Percentiles rank a stretch among this genome's conserved stretches.
phyloP scores from a whole-genome alignment of 495 filamentous ascomycete genomes.

The Aspergillus hancockii region DNA sequence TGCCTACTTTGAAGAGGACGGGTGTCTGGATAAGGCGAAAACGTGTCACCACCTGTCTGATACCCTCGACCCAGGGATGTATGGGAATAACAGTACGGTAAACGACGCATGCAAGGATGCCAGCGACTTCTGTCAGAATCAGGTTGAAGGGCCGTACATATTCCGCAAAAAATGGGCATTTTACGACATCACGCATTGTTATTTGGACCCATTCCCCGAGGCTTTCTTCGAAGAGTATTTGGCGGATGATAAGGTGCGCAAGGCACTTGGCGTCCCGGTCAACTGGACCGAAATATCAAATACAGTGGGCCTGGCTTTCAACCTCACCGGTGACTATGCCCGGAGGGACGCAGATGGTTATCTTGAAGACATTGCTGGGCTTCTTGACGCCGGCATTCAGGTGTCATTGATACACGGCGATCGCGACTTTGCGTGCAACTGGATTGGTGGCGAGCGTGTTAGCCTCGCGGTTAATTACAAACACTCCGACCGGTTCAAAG shows the following conservation, averaged over 20 bases:
- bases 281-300: conserved; percentile 63
- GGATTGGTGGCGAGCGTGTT: conserved; percentile 48
- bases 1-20: conserved; percentile 50
- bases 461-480: conserved; percentile 43
- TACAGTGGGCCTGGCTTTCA: conserved; percentile 54
- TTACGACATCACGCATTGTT: conserved; percentile 62
- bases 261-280: conserved; percentile 62
- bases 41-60: conserved; percentile 43
- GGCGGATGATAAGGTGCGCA: conserved; percentile 60
- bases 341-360: conserved; percentile 50
- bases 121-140: conserved; percentile 34
- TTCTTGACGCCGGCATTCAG: conserved; percentile 59
- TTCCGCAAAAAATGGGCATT: conserved; percentile 44
- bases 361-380: conserved; percentile 50
- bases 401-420: conserved; percentile 71
- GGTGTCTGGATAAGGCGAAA: conserved; percentile 60
- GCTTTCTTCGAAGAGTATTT: conserved; percentile 63
- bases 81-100: conserved; percentile 44
- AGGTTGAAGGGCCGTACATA: conserved; percentile 39
- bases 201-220: conserved; percentile 63
- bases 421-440: conserved; percentile 59
- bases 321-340: conserved; percentile 45
- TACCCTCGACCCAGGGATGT: conserved; percentile 46
- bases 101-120: conserved; percentile 42
- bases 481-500: conserved; percentile 39